phyloP scores from a whole-genome alignment of 2,329 filamentous ascomycete species.

The Bipolaris cookei region DNA sequence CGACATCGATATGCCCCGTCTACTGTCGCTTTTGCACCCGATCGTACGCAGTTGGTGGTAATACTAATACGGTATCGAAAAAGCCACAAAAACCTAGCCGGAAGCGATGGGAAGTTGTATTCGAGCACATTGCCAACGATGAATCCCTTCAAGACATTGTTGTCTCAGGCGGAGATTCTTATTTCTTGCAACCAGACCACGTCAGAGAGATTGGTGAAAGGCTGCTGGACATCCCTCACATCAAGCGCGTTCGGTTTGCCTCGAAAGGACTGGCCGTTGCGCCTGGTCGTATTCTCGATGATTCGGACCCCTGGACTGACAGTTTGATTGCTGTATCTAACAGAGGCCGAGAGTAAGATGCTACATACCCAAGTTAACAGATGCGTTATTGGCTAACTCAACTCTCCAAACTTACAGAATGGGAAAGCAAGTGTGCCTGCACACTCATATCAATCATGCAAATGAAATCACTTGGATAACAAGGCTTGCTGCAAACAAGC shows the following conservation, averaged over 20 bases:
- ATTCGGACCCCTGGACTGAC: conserved; percentile 60
- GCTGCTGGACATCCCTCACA: conserved; percentile 63
- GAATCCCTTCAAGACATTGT: conserved; percentile 64
- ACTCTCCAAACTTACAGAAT: conserved; percentile 22
- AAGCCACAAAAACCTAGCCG: conserved; percentile 41
- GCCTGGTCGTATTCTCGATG: conserved; percentile 62
- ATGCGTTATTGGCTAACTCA: neutral
- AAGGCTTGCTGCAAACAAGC: conserved; percentile 56
- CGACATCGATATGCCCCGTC: conserved; percentile 65
- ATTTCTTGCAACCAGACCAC: conserved; percentile 61
- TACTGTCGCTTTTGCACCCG: conserved; percentile 70
- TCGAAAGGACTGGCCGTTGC: conserved; percentile 67
- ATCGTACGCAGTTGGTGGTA: conserved; percentile 63
- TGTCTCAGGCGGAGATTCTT: conserved; percentile 68
- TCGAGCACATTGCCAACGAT: conserved; percentile 62
- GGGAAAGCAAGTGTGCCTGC: conserved; percentile 66
- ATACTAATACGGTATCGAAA: conserved; percentile 59
- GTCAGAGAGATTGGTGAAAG: conserved; percentile 60
- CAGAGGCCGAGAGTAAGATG: conserved; percentile 52
- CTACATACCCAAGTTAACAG: no score
- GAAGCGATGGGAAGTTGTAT: conserved; percentile 64
- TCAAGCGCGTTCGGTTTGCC: conserved; percentile 66
- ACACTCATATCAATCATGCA: conserved; percentile 71
- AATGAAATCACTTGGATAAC: conserved; percentile 68
- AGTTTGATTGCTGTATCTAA: conserved; percentile 60